Evolutionary conservation across 2,329 filamentous ascomycete genomes (phyloP).

Genomic region (Elsinoe necatrix): DNA sequence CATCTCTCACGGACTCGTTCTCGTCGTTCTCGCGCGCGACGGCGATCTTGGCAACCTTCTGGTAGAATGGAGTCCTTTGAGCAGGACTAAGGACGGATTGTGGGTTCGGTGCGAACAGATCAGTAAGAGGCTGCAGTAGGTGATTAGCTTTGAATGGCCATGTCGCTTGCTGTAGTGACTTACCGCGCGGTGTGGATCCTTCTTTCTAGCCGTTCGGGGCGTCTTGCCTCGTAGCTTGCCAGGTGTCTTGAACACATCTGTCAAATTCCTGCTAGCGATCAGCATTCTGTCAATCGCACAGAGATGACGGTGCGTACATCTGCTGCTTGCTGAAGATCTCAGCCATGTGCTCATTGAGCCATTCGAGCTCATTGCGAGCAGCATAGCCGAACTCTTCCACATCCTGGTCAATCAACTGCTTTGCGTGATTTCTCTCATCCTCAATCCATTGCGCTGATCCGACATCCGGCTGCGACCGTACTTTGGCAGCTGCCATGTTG

Average conservation of each 20-base stretch:
- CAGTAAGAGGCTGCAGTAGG: slow-evolving; percentile 37
- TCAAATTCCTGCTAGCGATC: slow-evolving; percentile 58
- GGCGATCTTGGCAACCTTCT: slow-evolving; percentile 50
- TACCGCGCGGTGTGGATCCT: slow-evolving; percentile 53
- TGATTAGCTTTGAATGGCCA: slow-evolving; percentile 46
- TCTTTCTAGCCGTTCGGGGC: slow-evolving; percentile 60
- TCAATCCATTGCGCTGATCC: slow-evolving; percentile 60
- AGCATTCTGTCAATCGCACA: background rate
- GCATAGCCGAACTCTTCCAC: slow-evolving; percentile 90
- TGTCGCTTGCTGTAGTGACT: slow-evolving; percentile 44
- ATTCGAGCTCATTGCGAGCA: slow-evolving; percentile 88
- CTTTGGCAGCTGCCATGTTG: slow-evolving; percentile 23
- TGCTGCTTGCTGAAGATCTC: slow-evolving; percentile 83
- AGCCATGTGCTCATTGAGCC: slow-evolving; percentile 97
- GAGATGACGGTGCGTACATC: slow-evolving; percentile 51
- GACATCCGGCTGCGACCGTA: slow-evolving; percentile 23
- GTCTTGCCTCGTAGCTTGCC: slow-evolving; percentile 77
- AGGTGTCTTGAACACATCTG: slow-evolving; percentile 93
- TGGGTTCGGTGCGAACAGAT: slow-evolving; percentile 40
- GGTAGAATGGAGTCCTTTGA: slow-evolving; percentile 41
- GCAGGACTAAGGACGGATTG: slow-evolving; percentile 27
- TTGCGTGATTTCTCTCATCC: slow-evolving; percentile 71
- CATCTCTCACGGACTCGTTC: slow-evolving; percentile 19
- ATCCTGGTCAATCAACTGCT: slow-evolving; percentile 69
- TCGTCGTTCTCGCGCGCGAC: slow-evolving; percentile 45